phyloP scores from a whole-genome alignment of 1,139 yeast species.

The Blastobotrys raffinosifermentans region DNA sequence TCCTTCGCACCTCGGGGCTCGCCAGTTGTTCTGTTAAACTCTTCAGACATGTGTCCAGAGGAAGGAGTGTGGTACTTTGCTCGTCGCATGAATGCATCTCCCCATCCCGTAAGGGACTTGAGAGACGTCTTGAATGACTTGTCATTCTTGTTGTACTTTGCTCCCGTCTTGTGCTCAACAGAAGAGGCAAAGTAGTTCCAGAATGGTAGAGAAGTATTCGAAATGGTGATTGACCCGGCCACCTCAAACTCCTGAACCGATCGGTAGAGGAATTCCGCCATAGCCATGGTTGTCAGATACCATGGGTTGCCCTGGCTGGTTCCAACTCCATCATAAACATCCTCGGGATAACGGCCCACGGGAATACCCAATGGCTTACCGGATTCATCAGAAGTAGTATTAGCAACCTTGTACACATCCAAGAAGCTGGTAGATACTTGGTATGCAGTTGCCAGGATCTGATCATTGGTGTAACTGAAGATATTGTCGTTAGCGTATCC shows the following conservation, averaged over 20 bases:
- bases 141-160: too few relatives aligned
- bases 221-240: background rate
- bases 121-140: background rate
- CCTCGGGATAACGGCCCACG: constrained; percentile 71
- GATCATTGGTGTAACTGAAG: constrained; percentile 1
- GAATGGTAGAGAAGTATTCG: background rate
- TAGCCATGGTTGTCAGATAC: constrained; percentile 83
- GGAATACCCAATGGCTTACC: background rate
- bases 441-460: background rate
- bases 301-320: constrained; percentile 86
- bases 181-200: constrained; percentile 1
- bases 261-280: constrained; percentile 51
- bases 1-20: constrained; percentile 82
- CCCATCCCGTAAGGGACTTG: background rate
- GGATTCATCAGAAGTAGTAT: background rate
- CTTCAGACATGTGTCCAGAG: constrained; percentile 88
- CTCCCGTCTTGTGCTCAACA: background rate
- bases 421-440: constrained; percentile 1
- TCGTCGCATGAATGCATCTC: constrained; percentile 1
- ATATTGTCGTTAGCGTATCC: background rate
- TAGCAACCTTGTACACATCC: background rate
- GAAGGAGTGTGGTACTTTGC: constrained; percentile 1
- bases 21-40: constrained; percentile 74
- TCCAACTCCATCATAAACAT: constrained; percentile 74
- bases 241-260: too few relatives aligned